A percentile compares a stretch with the other conserved stretches of the same genome.
These are phyloP conservation scores for Delonix regia DNA, from an alignment of 306 rosid species.

Conservation along the genomic window DNA sequence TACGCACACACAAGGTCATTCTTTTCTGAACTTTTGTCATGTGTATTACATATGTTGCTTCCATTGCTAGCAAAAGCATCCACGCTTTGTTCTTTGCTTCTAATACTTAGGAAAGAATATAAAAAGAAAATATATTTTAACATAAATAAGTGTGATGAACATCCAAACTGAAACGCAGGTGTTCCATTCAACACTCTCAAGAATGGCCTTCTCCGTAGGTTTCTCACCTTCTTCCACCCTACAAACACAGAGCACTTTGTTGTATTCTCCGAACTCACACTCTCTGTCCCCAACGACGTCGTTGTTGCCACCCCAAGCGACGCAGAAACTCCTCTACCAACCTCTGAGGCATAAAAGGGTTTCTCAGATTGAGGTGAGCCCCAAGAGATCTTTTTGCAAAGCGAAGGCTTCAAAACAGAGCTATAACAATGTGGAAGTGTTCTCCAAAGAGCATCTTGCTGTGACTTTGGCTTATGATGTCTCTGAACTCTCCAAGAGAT, in stretches of 20 bases:
- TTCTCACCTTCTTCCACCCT: constrained; percentile 26
- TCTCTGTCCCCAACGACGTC: constrained; percentile 3
- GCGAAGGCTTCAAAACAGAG: constrained; percentile 33
- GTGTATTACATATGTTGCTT: background rate
- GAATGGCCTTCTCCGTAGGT: constrained; percentile 35
- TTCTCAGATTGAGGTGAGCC: background rate
- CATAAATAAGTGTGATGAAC: background rate
- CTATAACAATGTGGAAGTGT: constrained; percentile 52
- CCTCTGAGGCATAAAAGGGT: background rate
- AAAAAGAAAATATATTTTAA: no score
- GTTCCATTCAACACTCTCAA: background rate
- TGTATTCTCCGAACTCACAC: background rate
- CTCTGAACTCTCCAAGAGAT: constrained; percentile 58
- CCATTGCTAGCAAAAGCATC: background rate
- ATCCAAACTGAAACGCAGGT: background rate
- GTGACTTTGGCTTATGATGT: constrained; percentile 58
- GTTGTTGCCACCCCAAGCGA: background rate
- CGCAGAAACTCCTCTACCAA: background rate
- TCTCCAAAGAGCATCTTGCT: constrained; percentile 58
- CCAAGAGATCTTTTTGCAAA: constrained; percentile 10
- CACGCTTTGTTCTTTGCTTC: constrained; percentile 13
- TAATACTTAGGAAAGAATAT: background rate
- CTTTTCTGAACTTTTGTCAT: background rate
- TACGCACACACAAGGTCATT: no score
- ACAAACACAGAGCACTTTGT: background rate